Base-by-base conservation (phyloP, 2,329 filamentous ascomycete genomes). In the Neopestalotiopsis rosae region DNA sequence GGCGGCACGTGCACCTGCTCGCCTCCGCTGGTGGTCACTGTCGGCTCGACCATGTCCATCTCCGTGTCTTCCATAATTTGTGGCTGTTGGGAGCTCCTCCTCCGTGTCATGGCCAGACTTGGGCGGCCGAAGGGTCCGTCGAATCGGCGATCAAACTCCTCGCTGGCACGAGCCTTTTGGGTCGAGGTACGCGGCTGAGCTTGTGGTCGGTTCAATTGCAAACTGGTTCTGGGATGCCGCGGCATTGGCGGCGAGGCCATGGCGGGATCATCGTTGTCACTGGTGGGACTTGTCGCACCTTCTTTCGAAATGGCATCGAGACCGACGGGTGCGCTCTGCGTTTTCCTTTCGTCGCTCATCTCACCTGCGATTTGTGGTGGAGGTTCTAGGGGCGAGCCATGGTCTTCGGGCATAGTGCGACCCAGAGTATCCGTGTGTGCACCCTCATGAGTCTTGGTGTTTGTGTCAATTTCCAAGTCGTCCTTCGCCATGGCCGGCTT, bases 81-180 rank as follows among this genome's bases (percentile, higher is more conserved):
- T 2, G 42, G 52, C 10, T 42, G 17, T 24, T 52, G 57, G 12
- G 63, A 64, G 17, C 66, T 68, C 42, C 61, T 69, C n/a, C 69
- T 74, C 71, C 72, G 67, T 4, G 69, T 61, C 69, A 74, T 73
- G 69, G 65, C 69, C 58, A 76, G 49, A 64, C 74, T 76, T 28
- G 74, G 73, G 9, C 74, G 71, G 17, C 71, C 74, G 38, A 74
- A 76, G 6, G 74, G 74, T 4, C 74, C 74, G 65, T 76, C 74
- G 66, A 71, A 76, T 3, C 74, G 68, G 14, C 74, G 67, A 69
- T 76, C 71, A 61, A 76, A 76, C 24, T 76, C 73, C 49, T 69
- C 68, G 62, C 74, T 75, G 13, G 71, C 68, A 12, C 73, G 70
- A 12, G 72, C 70, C 24, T 67, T 71, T 9, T 57, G 58, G 17